These are phyloP conservation scores for Phialophora verrucosa DNA, from an alignment of 2,329 filamentous ascomycete genomes.

Conservation along the genomic window DNA sequence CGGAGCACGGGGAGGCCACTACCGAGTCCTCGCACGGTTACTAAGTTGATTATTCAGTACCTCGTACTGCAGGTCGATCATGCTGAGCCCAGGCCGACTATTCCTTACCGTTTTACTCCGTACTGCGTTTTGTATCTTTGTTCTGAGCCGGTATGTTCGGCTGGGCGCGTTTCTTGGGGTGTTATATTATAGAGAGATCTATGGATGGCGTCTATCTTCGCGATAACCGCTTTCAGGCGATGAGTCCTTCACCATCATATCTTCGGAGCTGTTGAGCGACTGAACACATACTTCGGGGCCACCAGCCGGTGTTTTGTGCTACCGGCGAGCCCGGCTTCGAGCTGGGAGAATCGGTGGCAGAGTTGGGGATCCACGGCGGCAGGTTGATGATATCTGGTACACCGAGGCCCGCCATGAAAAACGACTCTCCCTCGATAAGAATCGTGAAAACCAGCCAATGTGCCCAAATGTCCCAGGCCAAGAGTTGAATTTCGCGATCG, in stretches of 20 bases:
- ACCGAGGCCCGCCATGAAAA: constrained; percentile 18
- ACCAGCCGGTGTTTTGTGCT: constrained; percentile 9
- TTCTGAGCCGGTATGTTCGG: too few relatives aligned
- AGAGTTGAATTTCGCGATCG: constrained; percentile 19
- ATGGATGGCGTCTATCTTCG: neutral
- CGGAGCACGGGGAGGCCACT: too few relatives aligned
- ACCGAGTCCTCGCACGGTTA: too few relatives aligned
- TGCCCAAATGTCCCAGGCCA: constrained; percentile 28
- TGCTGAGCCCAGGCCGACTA: too few relatives aligned
- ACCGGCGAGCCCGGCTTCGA: neutral
- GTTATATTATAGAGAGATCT: neutral
- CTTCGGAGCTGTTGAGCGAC: constrained; percentile 16
- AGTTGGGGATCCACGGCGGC: neutral
- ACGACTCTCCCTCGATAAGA: constrained; percentile 22
- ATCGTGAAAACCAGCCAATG: constrained; percentile 27
- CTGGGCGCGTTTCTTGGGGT: too few relatives aligned
- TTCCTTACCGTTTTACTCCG: too few relatives aligned
- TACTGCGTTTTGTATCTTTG: too few relatives aligned
- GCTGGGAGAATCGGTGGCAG: neutral
- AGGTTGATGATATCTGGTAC: constrained; percentile 22
- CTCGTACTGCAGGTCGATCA: too few relatives aligned
- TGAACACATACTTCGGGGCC: constrained; percentile 17
- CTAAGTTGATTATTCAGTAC: too few relatives aligned
- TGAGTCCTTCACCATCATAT: constrained; percentile 5
- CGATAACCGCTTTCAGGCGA: neutral